Evolutionary conservation across 139 green algal genomes (phyloP).

Genomic region (Choricystis sp.): DNA sequence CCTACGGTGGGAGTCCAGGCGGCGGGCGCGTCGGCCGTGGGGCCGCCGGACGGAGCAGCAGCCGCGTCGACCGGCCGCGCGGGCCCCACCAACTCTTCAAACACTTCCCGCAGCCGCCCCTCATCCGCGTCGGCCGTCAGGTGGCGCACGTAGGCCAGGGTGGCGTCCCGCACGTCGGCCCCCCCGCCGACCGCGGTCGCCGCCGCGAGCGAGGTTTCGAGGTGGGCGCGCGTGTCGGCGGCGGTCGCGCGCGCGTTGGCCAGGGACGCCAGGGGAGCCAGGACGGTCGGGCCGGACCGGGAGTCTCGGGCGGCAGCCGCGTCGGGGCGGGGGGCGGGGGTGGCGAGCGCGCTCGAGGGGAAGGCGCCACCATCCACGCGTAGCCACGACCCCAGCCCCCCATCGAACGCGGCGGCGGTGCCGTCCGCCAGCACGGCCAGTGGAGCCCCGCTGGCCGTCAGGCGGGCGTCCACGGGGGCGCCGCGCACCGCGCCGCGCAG

Average conservation of each 20-base stretch:
- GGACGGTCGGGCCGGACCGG: slow-evolving; percentile 2
- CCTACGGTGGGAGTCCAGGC: slow-evolving; percentile 31
- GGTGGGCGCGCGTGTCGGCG: slow-evolving; percentile 12
- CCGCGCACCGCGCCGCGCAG: background rate
- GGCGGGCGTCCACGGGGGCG: background rate
- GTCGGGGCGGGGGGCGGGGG: slow-evolving; percentile 4
- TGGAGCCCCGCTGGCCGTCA: slow-evolving; percentile 9
- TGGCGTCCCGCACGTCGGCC: slow-evolving; percentile 38
- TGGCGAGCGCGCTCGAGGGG: slow-evolving; percentile 19
- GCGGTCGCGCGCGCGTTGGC: background rate
- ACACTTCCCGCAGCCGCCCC: slow-evolving; percentile 34
- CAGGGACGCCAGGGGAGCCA: background rate
- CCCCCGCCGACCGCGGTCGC: slow-evolving; percentile 23
- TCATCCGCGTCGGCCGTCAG: slow-evolving; percentile 22
- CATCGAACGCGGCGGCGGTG: slow-evolving; percentile 37
- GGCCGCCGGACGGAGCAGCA: background rate
- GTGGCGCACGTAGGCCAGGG: slow-evolving; percentile 37
- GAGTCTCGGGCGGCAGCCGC: slow-evolving; percentile 25
- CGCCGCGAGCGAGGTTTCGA: slow-evolving; percentile 40
- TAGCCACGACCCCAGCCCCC: slow-evolving; percentile 33
- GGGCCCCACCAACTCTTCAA: slow-evolving; percentile 31
- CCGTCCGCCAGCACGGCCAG: slow-evolving; percentile 36
- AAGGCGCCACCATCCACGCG: slow-evolving; percentile 41
- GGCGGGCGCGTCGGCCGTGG: background rate
- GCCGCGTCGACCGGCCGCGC: background rate